phyloP scores from a whole-genome alignment of 371 early-diverging fungal genomes.

The Mortierella sp. region DNA sequence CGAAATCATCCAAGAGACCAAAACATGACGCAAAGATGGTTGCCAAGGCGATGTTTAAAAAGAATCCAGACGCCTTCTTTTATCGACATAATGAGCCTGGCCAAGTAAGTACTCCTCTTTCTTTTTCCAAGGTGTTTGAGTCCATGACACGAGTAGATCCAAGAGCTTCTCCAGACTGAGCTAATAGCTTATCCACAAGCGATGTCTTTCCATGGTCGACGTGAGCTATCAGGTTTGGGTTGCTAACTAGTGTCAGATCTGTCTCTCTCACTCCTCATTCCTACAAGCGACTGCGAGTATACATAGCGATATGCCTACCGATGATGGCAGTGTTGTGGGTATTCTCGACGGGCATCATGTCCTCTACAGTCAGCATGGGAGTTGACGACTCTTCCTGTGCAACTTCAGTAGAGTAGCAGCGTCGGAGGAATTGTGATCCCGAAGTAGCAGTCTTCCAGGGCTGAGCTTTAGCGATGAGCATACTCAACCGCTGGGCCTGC shows the following conservation, averaged over 20 bases:
- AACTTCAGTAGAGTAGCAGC: conserved; percentile 30
- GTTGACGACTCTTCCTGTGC: conserved; percentile 29
- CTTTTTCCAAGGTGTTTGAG: conserved; percentile 82
- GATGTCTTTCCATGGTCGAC: conserved; percentile 99
- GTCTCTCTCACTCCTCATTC: neutral
- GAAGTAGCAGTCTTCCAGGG: conserved; percentile 16
- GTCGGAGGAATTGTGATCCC: conserved; percentile 27
- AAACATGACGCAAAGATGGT: conserved; percentile 58
- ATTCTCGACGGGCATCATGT: conserved; percentile 56
- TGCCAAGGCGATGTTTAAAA: conserved; percentile 75
- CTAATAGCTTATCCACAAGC: conserved; percentile 96
- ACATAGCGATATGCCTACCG: conserved; percentile 19
- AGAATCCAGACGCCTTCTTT: conserved; percentile 82
- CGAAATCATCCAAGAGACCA: conserved; percentile 22
- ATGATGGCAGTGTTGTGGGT: conserved; percentile 58
- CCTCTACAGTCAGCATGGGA: conserved; percentile 38
- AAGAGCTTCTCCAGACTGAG: conserved; percentile 64
- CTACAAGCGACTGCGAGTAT: neutral
- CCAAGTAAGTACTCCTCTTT: conserved; percentile 75
- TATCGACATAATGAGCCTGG: conserved; percentile 83
- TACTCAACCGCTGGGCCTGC: conserved; percentile 35
- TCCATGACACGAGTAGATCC: conserved; percentile 81
- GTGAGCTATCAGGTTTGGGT: conserved; percentile 73
- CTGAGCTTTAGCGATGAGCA: conserved; percentile 24
- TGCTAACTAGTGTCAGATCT: conserved; percentile 4